Evolutionary conservation across 2,329 filamentous ascomycete genomes (phyloP).

Genomic region (Fusarium sp.): DNA sequence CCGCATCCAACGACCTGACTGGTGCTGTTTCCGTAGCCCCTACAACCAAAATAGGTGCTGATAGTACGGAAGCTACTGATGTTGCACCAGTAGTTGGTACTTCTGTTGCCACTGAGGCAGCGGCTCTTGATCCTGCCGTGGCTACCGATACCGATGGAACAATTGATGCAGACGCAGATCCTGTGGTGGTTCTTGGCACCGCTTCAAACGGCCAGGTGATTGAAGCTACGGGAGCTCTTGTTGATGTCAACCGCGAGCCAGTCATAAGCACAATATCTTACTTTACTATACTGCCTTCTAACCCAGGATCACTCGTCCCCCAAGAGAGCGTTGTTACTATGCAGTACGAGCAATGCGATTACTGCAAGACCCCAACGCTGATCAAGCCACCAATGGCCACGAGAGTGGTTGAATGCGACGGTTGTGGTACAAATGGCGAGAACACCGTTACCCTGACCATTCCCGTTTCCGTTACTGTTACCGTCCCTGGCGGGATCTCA

Average conservation of each 20-base stretch:
- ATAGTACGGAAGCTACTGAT: background rate
- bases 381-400: conserved; percentile 43
- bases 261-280: conserved; percentile 45
- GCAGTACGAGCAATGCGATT: conserved; percentile 42
- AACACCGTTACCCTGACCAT: conserved; percentile 45
- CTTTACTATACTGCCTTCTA: conserved; percentile 49
- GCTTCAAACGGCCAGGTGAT: background rate
- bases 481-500: conserved; percentile 1
- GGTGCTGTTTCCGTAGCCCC: background rate
- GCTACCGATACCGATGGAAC: background rate
- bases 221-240: conserved; percentile 1
- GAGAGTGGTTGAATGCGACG: conserved; percentile 38
- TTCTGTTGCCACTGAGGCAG: background rate
- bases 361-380: conserved; percentile 36
- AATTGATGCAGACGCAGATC: background rate
- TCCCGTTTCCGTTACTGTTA: conserved; percentile 29
- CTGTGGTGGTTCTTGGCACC: background rate
- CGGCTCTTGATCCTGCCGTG: background rate
- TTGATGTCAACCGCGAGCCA: conserved; percentile 2
- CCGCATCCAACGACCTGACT: background rate
- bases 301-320: conserved; percentile 51
- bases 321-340: conserved; percentile 53
- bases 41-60: background rate
- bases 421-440: conserved; percentile 43
- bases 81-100: background rate